Percentiles rank a stretch among this genome's conserved stretches.
These are phyloP conservation scores for Megacollybia platyphylla DNA, from an alignment of 1,284 basidiomycete species.

Conservation along the genomic window DNA sequence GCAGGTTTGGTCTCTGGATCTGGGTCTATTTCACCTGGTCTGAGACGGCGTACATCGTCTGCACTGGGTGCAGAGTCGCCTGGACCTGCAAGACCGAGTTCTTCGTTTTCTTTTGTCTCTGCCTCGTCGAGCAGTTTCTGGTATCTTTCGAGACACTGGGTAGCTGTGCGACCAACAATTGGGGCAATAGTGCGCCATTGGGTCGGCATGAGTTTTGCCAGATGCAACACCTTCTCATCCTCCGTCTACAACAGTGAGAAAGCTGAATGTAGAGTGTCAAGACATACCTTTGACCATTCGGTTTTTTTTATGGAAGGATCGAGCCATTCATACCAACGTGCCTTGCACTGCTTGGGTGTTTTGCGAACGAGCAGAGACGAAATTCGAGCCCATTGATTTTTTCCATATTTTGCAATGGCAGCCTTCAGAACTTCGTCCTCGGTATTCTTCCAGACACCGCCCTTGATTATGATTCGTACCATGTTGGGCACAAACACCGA, in stretches of 20 bases:
- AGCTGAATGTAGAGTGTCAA: slow-evolving; percentile 3
- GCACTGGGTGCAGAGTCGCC: slow-evolving; percentile 75
- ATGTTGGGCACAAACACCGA: slow-evolving; percentile 11
- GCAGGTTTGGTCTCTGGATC: slow-evolving; percentile 99
- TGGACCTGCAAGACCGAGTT: slow-evolving; percentile 81
- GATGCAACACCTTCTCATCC: slow-evolving; percentile 96
- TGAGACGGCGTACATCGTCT: slow-evolving; percentile 80
- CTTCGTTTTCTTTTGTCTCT: slow-evolving; percentile 88
- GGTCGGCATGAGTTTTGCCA: slow-evolving; percentile 98
- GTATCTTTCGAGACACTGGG: slow-evolving; percentile 96
- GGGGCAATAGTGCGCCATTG: slow-evolving; percentile 99
- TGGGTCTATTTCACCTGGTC: slow-evolving; percentile 96
- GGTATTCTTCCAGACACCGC: slow-evolving; percentile 53
- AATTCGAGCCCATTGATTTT: slow-evolving; percentile 98
- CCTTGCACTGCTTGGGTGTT: slow-evolving; percentile 99
- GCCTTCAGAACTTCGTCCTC: slow-evolving; percentile 97
- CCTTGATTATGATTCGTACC: slow-evolving; percentile 2
- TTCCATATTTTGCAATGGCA: slow-evolving; percentile 94
- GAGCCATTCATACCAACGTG: slow-evolving; percentile 99
- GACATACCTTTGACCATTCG: slow-evolving; percentile 86
- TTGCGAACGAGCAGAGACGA: slow-evolving; percentile 96
- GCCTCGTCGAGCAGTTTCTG: slow-evolving; percentile 97
- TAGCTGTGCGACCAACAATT: slow-evolving; percentile 97
- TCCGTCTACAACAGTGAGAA: slow-evolving; percentile 48
- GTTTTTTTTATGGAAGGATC: slow-evolving; percentile 99